phyloP scores from a whole-genome alignment of 352 stramenopile species.

The Phytophthora citrophthora region DNA sequence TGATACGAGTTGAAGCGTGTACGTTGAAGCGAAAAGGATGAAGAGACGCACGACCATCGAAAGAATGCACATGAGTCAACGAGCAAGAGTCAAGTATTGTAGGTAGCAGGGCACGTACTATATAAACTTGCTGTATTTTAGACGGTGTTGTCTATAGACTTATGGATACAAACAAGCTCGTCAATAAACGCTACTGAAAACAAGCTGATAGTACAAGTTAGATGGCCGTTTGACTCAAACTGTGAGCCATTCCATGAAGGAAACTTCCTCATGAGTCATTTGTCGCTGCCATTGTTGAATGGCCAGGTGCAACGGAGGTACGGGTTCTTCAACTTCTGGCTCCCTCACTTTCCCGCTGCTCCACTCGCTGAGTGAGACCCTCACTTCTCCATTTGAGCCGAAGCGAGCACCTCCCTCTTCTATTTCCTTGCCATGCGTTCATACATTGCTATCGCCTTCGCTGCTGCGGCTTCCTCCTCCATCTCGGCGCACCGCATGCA shows the following conservation, averaged over 20 bases:
- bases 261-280: too few relatives aligned
- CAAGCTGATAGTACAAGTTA: too few relatives aligned
- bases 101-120: too few relatives aligned
- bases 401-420: conserved; percentile 10
- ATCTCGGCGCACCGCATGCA: conserved; percentile 28
- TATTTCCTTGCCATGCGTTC: conserved; percentile 1
- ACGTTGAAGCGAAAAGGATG: neutral
- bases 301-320: conserved; percentile 11
- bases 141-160: too few relatives aligned
- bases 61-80: neutral
- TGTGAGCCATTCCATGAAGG: too few relatives aligned
- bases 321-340: conserved; percentile 13
- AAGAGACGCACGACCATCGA: conserved; percentile 10
- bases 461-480: conserved; percentile 12
- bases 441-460: conserved; percentile 16
- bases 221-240: too few relatives aligned
- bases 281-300: conserved; percentile 12
- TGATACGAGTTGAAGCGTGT: too few relatives aligned
- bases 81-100: too few relatives aligned
- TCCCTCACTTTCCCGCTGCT: conserved; percentile 9
- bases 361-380: conserved; percentile 3
- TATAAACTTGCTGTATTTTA: too few relatives aligned
- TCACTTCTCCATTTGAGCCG: conserved; percentile 33
- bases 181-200: too few relatives aligned
- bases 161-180: too few relatives aligned